phyloP scores from a whole-genome alignment of 768 basidiomycete genomes.

The Phanerochaete sordida region DNA sequence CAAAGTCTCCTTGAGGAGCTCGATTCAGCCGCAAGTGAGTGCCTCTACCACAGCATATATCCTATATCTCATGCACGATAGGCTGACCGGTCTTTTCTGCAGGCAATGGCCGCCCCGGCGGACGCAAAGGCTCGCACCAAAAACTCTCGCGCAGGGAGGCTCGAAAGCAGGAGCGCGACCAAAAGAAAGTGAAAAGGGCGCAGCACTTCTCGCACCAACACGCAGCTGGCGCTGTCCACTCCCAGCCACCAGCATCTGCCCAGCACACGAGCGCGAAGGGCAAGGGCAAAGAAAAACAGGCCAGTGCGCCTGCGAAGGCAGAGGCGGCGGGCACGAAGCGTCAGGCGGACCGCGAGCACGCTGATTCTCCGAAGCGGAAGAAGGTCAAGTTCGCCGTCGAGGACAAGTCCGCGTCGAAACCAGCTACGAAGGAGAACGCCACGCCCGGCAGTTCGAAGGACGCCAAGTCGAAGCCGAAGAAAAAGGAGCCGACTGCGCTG shows the following conservation, averaged over 20 bases:
- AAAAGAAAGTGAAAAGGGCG: slow-evolving; percentile 61
- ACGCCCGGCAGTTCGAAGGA: background rate
- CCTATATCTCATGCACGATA: background rate
- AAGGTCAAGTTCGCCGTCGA: slow-evolving; percentile 18
- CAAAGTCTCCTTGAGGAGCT: slow-evolving; percentile 26
- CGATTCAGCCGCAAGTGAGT: slow-evolving; percentile 10
- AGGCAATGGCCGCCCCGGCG: background rate
- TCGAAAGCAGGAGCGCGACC: slow-evolving; percentile 58
- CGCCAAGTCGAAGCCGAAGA: slow-evolving; percentile 11
- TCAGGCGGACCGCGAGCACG: slow-evolving; percentile 40
- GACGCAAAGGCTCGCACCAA: slow-evolving; percentile 14
- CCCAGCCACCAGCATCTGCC: slow-evolving; percentile 20
- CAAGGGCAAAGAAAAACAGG: background rate
- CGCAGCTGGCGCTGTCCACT: slow-evolving; percentile 6
- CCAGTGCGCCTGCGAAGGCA: background rate
- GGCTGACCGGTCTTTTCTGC: background rate
- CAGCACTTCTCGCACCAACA: slow-evolving; percentile 39
- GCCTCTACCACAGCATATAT: background rate
- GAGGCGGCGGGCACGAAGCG: slow-evolving; percentile 30
- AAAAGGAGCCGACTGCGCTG: slow-evolving; percentile 26
- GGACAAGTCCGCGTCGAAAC: background rate
- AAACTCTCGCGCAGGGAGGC: slow-evolving; percentile 53
- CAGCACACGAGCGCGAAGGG: background rate
- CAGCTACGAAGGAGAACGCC: background rate
- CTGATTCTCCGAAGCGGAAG: slow-evolving; percentile 48